Conservation (phyloP, 2,329 filamentous ascomycete genomes). For the Nemania sp. region DNA sequence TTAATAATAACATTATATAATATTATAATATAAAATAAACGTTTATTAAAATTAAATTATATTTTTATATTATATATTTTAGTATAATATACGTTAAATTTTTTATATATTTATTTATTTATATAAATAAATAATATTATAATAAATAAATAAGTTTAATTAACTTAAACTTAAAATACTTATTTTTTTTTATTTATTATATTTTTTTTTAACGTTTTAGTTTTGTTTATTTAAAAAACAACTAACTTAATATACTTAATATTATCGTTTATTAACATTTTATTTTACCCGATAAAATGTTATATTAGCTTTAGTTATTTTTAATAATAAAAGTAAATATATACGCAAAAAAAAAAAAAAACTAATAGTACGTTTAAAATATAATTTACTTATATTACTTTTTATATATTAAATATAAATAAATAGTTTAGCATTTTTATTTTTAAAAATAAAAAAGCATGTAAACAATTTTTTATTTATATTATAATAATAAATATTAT, state of each 20-base stretch:
- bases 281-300: constrained; percentile 14
- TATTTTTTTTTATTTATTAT: not conserved
- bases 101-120: too few relatives aligned
- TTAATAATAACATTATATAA: constrained; percentile 19
- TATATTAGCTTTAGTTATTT: constrained; percentile 3
- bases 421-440: not conserved
- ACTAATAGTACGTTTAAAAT: constrained; percentile 20
- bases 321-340: constrained; percentile 1
- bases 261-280: not conserved
- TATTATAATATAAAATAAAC: constrained; percentile 9
- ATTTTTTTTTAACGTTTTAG: constrained; percentile 27
- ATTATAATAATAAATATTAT: constrained; percentile 3
- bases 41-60: not conserved
- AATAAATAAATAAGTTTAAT: constrained; percentile 18
- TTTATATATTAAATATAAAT: constrained; percentile 9
- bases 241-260: constrained; percentile 6
- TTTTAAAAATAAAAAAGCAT: not conserved
- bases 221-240: constrained; percentile 4
- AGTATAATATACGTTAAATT: not conserved
- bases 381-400: constrained; percentile 24
- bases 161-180: constrained; percentile 5
- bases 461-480: constrained; percentile 2
- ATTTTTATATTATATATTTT: not conserved
- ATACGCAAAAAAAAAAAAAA: constrained; percentile 1
- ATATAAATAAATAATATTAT: not conserved